These are phyloP conservation scores for Erythrophleum ivorense DNA, from an alignment of 331 rosid genomes.

Conservation along the genomic window DNA sequence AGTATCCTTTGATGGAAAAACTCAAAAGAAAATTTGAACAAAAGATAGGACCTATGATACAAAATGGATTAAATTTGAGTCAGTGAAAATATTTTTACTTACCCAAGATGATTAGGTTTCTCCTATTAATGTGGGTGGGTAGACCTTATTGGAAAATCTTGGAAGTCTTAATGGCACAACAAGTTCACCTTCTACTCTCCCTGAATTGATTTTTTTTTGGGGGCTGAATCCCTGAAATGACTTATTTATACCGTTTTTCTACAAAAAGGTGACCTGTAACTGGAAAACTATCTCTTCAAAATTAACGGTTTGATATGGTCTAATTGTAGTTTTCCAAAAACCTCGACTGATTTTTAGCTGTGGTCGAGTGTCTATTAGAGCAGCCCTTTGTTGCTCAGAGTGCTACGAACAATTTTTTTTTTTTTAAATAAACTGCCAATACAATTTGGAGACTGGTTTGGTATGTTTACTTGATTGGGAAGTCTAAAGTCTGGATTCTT, in stretches of 20 bases:
- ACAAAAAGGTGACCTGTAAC: neutral
- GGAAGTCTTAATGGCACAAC: too few relatives aligned
- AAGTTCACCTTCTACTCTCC: neutral
- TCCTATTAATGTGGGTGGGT: neutral
- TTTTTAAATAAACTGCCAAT: neutral
- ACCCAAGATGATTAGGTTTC: neutral
- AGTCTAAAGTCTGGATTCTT: neutral
- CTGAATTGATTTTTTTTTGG: neutral
- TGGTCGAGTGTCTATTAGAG: neutral
- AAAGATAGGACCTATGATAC: neutral
- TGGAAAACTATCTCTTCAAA: neutral
- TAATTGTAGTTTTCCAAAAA: neutral
- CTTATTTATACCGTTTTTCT: neutral
- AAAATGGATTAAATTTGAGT: neutral
- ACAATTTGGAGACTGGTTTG: neutral
- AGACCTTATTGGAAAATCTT: neutral
- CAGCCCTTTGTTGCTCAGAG: neutral
- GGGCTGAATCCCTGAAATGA: neutral
- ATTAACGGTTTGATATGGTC: neutral
- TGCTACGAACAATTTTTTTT: neutral
- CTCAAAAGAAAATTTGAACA: neutral
- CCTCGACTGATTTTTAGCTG: neutral
- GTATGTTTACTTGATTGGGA: neutral
- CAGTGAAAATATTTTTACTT: neutral
- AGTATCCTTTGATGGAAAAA: neutral